A percentile compares a stretch with the other conserved stretches of the same genome.
Evolutionary conservation across 2,329 filamentous ascomycete genomes (phyloP).

Genomic region (Neonectria coccinea): DNA sequence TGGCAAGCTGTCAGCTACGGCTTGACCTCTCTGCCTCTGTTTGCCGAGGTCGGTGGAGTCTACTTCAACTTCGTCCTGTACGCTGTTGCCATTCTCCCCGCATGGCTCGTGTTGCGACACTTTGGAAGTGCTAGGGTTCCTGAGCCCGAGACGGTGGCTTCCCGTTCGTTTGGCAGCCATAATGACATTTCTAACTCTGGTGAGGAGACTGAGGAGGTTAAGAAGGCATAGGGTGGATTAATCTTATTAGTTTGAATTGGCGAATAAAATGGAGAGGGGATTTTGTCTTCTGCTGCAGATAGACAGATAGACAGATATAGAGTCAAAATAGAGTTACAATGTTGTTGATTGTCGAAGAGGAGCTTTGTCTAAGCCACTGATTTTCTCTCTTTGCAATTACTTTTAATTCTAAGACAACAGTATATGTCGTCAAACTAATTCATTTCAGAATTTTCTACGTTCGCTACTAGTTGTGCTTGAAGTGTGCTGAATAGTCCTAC

Average conservation of each 20-base stretch:
- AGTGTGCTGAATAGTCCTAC: no score
- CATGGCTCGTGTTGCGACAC: slow-evolving; percentile 73
- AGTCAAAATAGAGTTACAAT: not conserved
- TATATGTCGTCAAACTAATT: not conserved
- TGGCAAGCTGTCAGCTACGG: slow-evolving; percentile 81
- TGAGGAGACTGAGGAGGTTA: slow-evolving; percentile 36
- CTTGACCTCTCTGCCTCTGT: slow-evolving; percentile 69
- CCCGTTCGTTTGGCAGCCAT: slow-evolving; percentile 27
- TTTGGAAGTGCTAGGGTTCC: slow-evolving; percentile 33
- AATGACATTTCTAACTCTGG: slow-evolving; percentile 35
- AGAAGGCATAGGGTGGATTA: slow-evolving; percentile 24
- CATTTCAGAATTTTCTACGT: not conserved
- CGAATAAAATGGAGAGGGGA: not conserved
- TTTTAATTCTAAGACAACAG: no score
- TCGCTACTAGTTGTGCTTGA: not conserved
- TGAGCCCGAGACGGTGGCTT: slow-evolving; percentile 17
- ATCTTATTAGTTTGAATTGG: not conserved
- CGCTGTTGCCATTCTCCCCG: slow-evolving; percentile 71
- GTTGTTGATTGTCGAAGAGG: not conserved
- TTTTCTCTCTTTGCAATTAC: no score
- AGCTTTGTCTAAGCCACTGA: not conserved
- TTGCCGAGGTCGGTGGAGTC: slow-evolving; percentile 73
- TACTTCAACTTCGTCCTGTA: slow-evolving; percentile 80
- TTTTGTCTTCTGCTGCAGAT: not conserved
- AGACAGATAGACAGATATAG: not conserved